Conservation (phyloP, 306 rosid species). For the Cucumis melo region DNA sequence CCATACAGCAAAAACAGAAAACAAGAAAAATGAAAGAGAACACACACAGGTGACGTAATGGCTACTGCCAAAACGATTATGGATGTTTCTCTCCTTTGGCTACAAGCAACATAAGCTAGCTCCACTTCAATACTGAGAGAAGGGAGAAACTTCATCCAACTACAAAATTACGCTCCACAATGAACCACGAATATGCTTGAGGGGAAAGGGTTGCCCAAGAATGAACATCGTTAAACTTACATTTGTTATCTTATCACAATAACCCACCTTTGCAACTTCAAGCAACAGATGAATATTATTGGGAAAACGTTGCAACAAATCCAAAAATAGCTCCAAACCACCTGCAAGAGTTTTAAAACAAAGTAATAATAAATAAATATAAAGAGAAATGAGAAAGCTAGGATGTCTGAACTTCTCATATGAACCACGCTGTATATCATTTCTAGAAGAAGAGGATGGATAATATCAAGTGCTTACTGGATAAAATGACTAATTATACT, state of each 20-base stretch:
- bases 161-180: neutral
- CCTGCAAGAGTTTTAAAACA: constrained; percentile 39
- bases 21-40: neutral
- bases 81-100: neutral
- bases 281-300: constrained; percentile 75
- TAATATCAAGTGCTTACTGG: neutral
- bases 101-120: neutral
- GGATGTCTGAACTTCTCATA: neutral
- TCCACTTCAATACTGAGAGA: neutral
- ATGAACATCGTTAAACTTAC: constrained; percentile 4
- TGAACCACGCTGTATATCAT: too few relatives aligned
- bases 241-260: constrained; percentile 16
- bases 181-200: neutral
- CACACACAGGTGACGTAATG: neutral
- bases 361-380: neutral
- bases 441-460: neutral
- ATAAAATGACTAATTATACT: neutral
- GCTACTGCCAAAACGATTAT: neutral
- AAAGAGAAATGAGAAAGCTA: neutral
- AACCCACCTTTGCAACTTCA: constrained; percentile 86
- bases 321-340: constrained; percentile 76
- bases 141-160: neutral
- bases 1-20: neutral
- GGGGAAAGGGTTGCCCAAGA: neutral
- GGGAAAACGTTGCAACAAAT: constrained; percentile 92